phyloP scores from a whole-genome alignment of 1,139 yeast species.

The Protomyces macrosporus region DNA sequence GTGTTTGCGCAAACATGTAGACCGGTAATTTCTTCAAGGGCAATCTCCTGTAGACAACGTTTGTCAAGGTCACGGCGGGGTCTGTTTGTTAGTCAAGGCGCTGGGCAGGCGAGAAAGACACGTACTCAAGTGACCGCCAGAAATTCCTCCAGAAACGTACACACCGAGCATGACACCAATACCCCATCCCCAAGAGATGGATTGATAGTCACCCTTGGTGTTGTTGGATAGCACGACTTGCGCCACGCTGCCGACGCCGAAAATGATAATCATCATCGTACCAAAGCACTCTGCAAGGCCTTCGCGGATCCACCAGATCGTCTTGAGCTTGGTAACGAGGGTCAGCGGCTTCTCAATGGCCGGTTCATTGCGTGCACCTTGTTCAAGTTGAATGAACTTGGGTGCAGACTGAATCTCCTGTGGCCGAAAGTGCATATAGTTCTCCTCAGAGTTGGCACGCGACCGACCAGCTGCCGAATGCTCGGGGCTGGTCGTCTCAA shows the following conservation, averaged over 20 bases:
- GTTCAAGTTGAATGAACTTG: conserved; percentile 24
- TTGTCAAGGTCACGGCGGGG: conserved; percentile 38
- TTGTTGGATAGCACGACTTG: conserved; percentile 38
- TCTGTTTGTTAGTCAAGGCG: not conserved
- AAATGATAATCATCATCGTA: conserved; percentile 27
- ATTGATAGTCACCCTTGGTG: conserved; percentile 43
- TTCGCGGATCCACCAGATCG: conserved; percentile 34
- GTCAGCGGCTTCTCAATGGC: conserved; percentile 1
- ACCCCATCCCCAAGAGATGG: conserved; percentile 49
- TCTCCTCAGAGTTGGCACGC: conserved; percentile 1
- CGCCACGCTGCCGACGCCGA: conserved; percentile 23
- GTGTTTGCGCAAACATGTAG: conserved; percentile 36
- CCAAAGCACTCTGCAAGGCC: conserved; percentile 44
- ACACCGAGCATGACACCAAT: conserved; percentile 33
- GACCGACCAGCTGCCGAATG: not conserved
- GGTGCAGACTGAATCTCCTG: conserved; percentile 25
- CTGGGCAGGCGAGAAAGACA: not conserved
- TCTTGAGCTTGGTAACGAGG: conserved; percentile 12
- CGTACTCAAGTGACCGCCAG: conserved; percentile 38
- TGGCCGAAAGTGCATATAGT: conserved; percentile 19
- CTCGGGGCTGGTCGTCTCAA: not conserved
- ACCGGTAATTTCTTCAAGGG: conserved; percentile 38
- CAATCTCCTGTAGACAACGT: conserved; percentile 37
- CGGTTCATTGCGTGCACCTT: conserved; percentile 11
- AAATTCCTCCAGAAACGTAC: conserved; percentile 35